Base-by-base conservation (phyloP, 805 yeast species). In the Metschnikowia drakensbergensis region DNA sequence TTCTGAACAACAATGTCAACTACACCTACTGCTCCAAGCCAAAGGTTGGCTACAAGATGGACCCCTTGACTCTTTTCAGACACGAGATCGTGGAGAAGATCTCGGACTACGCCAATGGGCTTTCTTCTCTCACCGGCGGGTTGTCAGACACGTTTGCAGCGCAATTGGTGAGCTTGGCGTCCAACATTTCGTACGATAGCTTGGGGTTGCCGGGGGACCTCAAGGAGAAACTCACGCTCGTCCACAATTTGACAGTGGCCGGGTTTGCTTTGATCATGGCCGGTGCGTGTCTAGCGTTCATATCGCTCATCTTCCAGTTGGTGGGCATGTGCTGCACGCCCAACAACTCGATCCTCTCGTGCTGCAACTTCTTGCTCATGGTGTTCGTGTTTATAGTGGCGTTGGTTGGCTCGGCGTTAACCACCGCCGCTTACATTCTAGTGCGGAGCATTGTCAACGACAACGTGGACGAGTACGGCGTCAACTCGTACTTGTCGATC, bases 371-470 rank as follows among this genome's bases (percentile, higher is more conserved):
- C 51, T 46, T 74, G 45, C 67, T 69, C n/a, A 69, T 77, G 54
- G 65, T 72, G 46, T 50, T 77, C 29, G 75, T 82, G 6, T 65
- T 75, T 41, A 39, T 85, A 5, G 37, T 78, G 22, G 68, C 80
- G 0, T 29, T 76, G 6, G 52, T 79, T 10, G 72, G 79, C 9
- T 13, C 81, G 28, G 88, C 75, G 11, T 67, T 84, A 23, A 72
- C 85, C 28, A 85, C 92, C 0, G 94, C 83, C 13, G 69, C 78
- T n/a, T 84, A 70, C 67, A 48, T 68, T 4, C 72, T 72, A 47
- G 72, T 83, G 51, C 66, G 75, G 50, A 65, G 69, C 9, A 69
- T 76, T 46, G 72, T 88, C 68, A 80, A 84, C 57, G 66, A 79
- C 31, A 67, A 69, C 31, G 65, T 66, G 9, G 62, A 58, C 2